Conservation (phyloP, 805 yeast genomes). For the Lipomyces sp. region DNA sequence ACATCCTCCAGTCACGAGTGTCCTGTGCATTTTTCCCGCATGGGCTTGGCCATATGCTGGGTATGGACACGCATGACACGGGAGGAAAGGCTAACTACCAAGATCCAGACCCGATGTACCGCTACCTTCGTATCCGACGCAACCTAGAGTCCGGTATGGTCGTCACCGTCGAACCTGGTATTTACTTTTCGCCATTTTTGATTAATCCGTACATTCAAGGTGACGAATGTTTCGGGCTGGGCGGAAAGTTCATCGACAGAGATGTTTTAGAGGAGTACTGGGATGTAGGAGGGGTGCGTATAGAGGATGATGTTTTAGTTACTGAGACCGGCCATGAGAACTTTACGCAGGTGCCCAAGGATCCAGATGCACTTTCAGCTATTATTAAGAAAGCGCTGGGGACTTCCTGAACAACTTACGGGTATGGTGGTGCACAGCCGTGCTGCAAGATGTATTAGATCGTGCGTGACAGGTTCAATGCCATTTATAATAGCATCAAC, state of each 20-base stretch:
- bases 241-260: slow-evolving; percentile 62
- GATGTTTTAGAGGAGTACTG: slow-evolving; percentile 75
- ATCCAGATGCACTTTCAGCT: slow-evolving; percentile 77
- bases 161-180: slow-evolving; percentile 93
- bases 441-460: too few relatives aligned
- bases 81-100: slow-evolving; percentile 87
- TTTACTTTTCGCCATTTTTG: slow-evolving; percentile 84
- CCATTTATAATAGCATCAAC: too few relatives aligned
- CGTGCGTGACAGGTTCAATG: too few relatives aligned
- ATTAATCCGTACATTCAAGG: slow-evolving; percentile 62
- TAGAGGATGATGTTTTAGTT: slow-evolving; percentile 88
- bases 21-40: slow-evolving; percentile 90
- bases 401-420: neutral
- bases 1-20: slow-evolving; percentile 69
- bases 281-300: slow-evolving; percentile 95
- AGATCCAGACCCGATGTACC: slow-evolving; percentile 77
- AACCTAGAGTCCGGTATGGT: slow-evolving; percentile 75
- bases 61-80: slow-evolving; percentile 96
- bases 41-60: slow-evolving; percentile 91
- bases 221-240: slow-evolving; percentile 48
- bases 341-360: slow-evolving; percentile 80
- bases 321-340: slow-evolving; percentile 79
- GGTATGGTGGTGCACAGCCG: too few relatives aligned
- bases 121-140: slow-evolving; percentile 82
- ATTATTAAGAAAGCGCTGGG: slow-evolving; percentile 57